phyloP scores from a whole-genome alignment of 495 filamentous ascomycete genomes.

The Penicillium desertorum region DNA sequence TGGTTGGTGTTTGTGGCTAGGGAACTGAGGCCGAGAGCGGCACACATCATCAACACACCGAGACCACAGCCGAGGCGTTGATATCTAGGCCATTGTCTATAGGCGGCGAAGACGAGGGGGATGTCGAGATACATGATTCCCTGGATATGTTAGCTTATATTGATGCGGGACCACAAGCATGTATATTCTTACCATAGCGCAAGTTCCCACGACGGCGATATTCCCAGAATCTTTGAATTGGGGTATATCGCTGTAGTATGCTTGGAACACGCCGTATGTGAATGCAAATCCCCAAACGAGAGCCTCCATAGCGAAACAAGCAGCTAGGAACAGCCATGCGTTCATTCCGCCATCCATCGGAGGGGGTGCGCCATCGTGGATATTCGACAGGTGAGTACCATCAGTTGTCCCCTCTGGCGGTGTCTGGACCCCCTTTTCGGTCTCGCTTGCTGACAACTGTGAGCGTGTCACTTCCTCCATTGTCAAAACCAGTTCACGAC shows the following conservation, averaged over 20 bases:
- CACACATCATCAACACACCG: conserved; percentile 16
- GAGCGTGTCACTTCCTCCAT: conserved; percentile 5
- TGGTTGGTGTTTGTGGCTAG: conserved; percentile 19
- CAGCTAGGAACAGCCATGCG: conserved; percentile 61
- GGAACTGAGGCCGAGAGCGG: conserved; percentile 17
- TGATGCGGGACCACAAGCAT: too few relatives aligned
- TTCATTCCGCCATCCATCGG: conserved; percentile 57
- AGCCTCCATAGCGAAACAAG: conserved; percentile 59
- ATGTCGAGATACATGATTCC: conserved; percentile 18
- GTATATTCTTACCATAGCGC: conserved; percentile 18
- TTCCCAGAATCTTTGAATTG: conserved; percentile 29
- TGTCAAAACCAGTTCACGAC: not conserved
- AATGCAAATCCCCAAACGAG: conserved; percentile 53
- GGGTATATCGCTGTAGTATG: conserved; percentile 26
- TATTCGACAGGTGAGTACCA: conserved; percentile 17
- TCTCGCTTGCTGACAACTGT: not conserved
- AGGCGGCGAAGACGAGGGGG: conserved; percentile 14
- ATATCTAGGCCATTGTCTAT: conserved; percentile 1
- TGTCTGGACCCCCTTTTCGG: conserved; percentile 2
- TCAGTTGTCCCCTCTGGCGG: not conserved
- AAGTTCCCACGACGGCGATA: conserved; percentile 20
- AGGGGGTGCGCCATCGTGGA: conserved; percentile 39
- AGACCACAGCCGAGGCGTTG: conserved; percentile 10
- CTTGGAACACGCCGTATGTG: conserved; percentile 45
- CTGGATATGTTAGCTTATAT: not conserved